Conservation (phyloP, 2,329 filamentous ascomycete species). For the Cordyceps fumosorosea region DNA sequence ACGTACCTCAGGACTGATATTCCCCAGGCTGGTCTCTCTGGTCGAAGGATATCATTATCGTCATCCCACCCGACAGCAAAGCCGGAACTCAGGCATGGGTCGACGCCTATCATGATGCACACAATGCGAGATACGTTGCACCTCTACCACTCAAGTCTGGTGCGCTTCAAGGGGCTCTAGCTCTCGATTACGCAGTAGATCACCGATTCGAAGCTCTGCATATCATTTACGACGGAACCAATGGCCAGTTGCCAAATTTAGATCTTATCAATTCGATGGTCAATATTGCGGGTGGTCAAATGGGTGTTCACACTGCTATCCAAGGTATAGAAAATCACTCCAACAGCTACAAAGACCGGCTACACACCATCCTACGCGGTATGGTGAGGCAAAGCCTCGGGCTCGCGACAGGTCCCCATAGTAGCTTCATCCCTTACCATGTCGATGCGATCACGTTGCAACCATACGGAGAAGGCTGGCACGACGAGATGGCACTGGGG, state of each 20-base stretch:
- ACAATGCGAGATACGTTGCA: slow-evolving; percentile 63
- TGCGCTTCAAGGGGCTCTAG: slow-evolving; percentile 83
- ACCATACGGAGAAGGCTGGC: slow-evolving; percentile 85
- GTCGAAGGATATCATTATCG: slow-evolving; percentile 96
- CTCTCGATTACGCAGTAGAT: slow-evolving; percentile 86
- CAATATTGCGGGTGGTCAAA: slow-evolving; percentile 80
- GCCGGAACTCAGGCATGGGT: slow-evolving; percentile 95
- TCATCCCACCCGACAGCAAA: slow-evolving; percentile 82
- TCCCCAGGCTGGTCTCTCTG: slow-evolving; percentile 79
- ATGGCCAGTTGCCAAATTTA: slow-evolving; percentile 90
- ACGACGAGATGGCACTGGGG: slow-evolving; percentile 95
- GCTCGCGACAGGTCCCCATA: slow-evolving; percentile 84
- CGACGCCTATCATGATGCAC: slow-evolving; percentile 91
- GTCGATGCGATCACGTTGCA: slow-evolving; percentile 93
- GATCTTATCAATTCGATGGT: slow-evolving; percentile 94
- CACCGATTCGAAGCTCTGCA: slow-evolving; percentile 82
- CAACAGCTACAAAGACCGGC: slow-evolving; percentile 71
- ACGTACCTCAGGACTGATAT: neutral
- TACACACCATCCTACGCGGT: slow-evolving; percentile 82
- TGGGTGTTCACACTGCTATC: slow-evolving; percentile 77
- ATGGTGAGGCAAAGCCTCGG: slow-evolving; percentile 91
- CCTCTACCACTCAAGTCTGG: slow-evolving; percentile 85
- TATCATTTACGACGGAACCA: slow-evolving; percentile 89
- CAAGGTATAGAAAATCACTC: slow-evolving; percentile 84
- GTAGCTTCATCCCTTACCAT: slow-evolving; percentile 94